Evolutionary conservation across 2,329 filamentous ascomycete genomes (phyloP), one percentile per base, ranked within the genome.

Genomic region (Beauveria scarabaeidicola): DNA sequence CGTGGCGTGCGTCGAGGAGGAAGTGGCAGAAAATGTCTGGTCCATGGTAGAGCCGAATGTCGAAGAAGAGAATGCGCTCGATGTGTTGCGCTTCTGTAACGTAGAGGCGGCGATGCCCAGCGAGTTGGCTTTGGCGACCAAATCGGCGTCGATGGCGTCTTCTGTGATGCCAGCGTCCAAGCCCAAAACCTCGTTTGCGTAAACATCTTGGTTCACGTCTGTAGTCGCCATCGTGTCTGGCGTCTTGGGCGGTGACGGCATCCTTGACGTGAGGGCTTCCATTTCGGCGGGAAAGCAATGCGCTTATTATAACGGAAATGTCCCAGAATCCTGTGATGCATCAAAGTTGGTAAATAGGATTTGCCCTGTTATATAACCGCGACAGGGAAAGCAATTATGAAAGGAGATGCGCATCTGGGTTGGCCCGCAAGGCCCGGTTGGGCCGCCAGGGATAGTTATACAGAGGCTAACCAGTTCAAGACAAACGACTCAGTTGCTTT

Each of bases 1-100:
- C 1, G 77, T 79, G 27, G 76, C 62, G 29, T 70, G 69, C 5
- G 76, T 76, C 62, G 70, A 74, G 3, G 71, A 68, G 6, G 78
- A 77, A 9, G 69, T 72, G 48, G 75, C 74, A 3, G 80, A 81
- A 62, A 72, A 73, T 15, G 75, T 75, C 41, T 77, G 77, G 25
- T 71, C 73, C 65, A 77, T 77, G 32, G 68, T 72, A 25, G 67
- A 73, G 32, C 71, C 71, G 41, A 74, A 71, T 25, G 72, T 69
- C 8, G 77, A 78, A 38, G 71, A 71, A 21, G 77, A 80, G 61
- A 78, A 72, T 62, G 74, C 71, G 58, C 70, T 73, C 36, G 73
- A 73, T 3, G 68, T 70, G 59, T 73, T 70, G 52, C 70, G 70
- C 60, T 74, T 73, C 38, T 75, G 65, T 47, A 64, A 64, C 40